These are phyloP conservation scores for Pulveroboletus ravenelii DNA, from an alignment of 768 basidiomycete species.

Conservation along the genomic window DNA sequence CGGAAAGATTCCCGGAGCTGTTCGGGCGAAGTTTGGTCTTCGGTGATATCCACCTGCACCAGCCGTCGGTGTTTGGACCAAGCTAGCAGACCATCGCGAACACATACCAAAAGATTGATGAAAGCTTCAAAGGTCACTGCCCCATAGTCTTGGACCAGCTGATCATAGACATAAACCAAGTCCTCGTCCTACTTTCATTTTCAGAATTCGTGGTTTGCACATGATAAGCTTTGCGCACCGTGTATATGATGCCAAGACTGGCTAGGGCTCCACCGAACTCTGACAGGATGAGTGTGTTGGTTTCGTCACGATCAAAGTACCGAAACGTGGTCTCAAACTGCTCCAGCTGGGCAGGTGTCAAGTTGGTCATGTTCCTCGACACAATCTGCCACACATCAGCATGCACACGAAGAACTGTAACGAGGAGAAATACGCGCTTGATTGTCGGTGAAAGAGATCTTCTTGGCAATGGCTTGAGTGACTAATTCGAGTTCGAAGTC, in stretches of 20 bases:
- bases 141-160: conserved; percentile 76
- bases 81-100: neutral
- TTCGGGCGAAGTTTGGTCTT: conserved; percentile 90
- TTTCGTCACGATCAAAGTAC: conserved; percentile 92
- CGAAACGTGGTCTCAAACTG: conserved; percentile 97
- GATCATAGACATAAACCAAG: conserved; percentile 76
- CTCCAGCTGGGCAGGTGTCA: conserved; percentile 93
- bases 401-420: neutral
- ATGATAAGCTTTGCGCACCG: conserved; percentile 39
- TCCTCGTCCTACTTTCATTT: conserved; percentile 65
- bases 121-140: conserved; percentile 92
- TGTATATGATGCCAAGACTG: conserved; percentile 90
- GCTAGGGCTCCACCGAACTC: conserved; percentile 95
- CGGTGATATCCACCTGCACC: conserved; percentile 83
- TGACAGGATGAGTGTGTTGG: conserved; percentile 77
- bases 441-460: conserved; percentile 95
- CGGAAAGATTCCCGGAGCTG: conserved; percentile 93
- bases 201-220: neutral
- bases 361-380: conserved; percentile 87
- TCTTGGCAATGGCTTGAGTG: conserved; percentile 75
- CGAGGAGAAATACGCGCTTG: conserved; percentile 49
- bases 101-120: conserved; percentile 79
- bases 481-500: conserved; percentile 85
- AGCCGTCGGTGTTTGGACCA: neutral
- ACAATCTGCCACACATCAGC: conserved; percentile 60